These are phyloP conservation scores for Phytophthora sp. DNA, from an alignment of 352 stramenopile genomes.

Conservation along the genomic window DNA sequence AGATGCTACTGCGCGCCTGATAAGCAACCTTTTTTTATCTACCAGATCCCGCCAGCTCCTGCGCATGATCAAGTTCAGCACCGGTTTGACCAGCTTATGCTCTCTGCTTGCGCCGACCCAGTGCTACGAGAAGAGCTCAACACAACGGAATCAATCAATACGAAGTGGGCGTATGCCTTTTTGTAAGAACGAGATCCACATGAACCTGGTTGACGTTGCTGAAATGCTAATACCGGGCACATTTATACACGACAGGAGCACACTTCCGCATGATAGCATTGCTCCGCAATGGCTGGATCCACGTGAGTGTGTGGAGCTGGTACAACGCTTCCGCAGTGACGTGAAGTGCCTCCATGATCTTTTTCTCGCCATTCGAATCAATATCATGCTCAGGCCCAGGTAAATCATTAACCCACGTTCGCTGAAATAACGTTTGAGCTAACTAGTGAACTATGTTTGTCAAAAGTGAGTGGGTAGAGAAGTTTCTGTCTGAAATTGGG, in stretches of 20 bases:
- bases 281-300: conserved; percentile 59
- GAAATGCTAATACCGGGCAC: no score
- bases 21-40: conserved; percentile 6
- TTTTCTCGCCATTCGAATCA: conserved; percentile 68
- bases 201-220: no score
- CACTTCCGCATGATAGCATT: conserved; percentile 40
- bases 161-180: conserved; percentile 79
- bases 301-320: conserved; percentile 52
- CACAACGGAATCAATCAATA: conserved; percentile 47
- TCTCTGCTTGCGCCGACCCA: conserved; percentile 24
- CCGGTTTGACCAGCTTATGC: conserved; percentile 58
- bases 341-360: conserved; percentile 50
- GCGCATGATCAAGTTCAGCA: conserved; percentile 39
- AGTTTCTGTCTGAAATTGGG: conserved; percentile 54
- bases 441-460: not conserved
- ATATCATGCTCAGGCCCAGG: conserved; percentile 56
- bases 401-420: conserved; percentile 13
- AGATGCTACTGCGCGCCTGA: not conserved
- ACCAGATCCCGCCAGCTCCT: conserved; percentile 61
- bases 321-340: conserved; percentile 45
- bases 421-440: not conserved
- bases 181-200: conserved; percentile 44
- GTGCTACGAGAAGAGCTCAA: conserved; percentile 50
- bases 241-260: conserved; percentile 44
- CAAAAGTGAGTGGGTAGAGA: conserved; percentile 57